phyloP scores from a whole-genome alignment of 192 early-diverging fungal genomes.

The Dissophora ornata region DNA sequence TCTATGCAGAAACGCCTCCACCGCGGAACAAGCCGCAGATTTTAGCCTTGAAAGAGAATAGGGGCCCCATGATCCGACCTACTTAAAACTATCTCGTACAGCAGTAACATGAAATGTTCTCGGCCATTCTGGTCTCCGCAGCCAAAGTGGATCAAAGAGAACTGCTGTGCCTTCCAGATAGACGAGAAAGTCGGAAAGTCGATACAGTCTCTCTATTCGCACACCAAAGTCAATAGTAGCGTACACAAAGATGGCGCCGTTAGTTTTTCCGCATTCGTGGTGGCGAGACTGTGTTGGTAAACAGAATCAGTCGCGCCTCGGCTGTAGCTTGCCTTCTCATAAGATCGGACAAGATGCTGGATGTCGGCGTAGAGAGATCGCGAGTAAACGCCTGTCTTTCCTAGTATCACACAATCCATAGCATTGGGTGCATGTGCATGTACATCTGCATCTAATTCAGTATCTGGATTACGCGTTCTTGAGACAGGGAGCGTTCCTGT shows the following conservation, averaged over 20 bases:
- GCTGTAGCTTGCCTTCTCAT: conserved; percentile 12
- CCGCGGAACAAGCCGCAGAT: no score
- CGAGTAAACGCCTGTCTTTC: not conserved
- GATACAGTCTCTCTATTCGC: conserved; percentile 7
- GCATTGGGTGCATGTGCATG: not conserved
- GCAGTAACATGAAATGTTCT: not conserved
- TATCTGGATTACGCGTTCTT: no score
- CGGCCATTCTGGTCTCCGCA: not conserved
- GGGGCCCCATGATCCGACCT: not conserved
- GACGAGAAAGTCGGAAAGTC: conserved; percentile 12
- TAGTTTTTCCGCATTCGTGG: no score
- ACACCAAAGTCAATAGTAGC: not conserved
- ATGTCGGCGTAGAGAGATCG: not conserved
- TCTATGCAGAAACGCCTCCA: no score
- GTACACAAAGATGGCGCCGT: no score
- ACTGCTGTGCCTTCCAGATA: conserved; percentile 13
- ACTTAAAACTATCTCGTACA: conserved; percentile 15
- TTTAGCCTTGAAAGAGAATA: no score
- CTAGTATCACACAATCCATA: not conserved
- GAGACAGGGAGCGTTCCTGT: no score
- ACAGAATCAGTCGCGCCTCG: no score
- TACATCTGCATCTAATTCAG: no score
- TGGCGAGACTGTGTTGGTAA: no score
- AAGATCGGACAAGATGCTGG: not conserved
- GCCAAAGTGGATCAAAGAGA: conserved; percentile 20